Evolutionary conservation across 129 eudicot genomes (phyloP), one percentile per base, ranked within the genome.

Genomic region (Escallonia herrerae): DNA sequence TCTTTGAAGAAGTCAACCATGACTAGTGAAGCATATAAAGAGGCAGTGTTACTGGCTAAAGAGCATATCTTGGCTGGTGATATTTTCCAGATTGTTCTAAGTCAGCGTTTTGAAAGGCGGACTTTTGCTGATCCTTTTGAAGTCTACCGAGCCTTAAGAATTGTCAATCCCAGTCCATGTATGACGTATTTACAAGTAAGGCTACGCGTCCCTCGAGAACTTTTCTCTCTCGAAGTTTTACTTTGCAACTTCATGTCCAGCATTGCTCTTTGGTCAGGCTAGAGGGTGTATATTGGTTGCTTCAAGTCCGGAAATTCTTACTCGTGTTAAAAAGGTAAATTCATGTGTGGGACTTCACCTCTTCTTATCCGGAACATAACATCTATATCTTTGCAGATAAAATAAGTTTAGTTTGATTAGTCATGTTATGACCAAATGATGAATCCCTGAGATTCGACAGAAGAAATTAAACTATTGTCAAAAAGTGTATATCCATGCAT

Each of bases 61-160:
- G 99, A 94, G 77, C 99, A 94, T 75, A 94, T 94, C 47, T 74
- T 89, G 66, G 99, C 99, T 68, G 99, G 99, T 44, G 97, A 94
- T 76, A 89, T 94, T 44, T 94, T 94, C 78, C 99, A 94, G 74
- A 94, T 94, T 74, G 99, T 94, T n/a, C 77, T 94, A 44, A 89
- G 99, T 72, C 97, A 94, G 64, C 99, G 99, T 44, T 94, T 94
- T 75, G 99, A 94, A 75, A 68, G 97, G 40, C 81, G 93, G 42
- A 94, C 99, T 63, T 94, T 94, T 82, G 99, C 99, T 0, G 99
- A 94, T 69, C 99, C 99, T 9, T 94, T 94, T 84, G 99, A 94
- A 78, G 86, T 94, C 43, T 94, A 94, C 74, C 73, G 99, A 76
- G 99, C 99, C 52, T 78, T 94, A 41, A 80, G 99, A 82, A 89